Base-by-base conservation (phyloP, 2,329 filamentous ascomycete species). In the Talaromyces sp. region DNA sequence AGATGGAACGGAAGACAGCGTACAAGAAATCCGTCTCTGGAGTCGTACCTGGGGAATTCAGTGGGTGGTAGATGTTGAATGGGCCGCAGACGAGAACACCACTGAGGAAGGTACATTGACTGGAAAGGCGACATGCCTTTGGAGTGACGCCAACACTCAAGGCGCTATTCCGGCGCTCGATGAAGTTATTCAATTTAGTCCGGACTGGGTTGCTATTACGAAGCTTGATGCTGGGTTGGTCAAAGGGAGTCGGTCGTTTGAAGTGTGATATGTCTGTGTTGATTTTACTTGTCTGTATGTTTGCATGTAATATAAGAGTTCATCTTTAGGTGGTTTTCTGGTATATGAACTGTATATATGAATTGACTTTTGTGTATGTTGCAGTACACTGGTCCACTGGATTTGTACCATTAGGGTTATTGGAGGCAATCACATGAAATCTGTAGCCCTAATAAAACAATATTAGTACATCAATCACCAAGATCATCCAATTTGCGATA, bases 91-190 rank as follows among this genome's bases (percentile, higher is more conserved):
- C n/a, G 74, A 17, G 72, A 72, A 63, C 53, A 68, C 67, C 43
- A 40, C 40, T 25, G 72, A 67, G 8, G 73, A 76, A 47, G 68
- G 72, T 17, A 72, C 77, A 19, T 72, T 92, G 38, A 84, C 83
- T 68, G 91, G 93, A 1, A 84, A 81, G 38, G 87, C 93, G 1
- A 84, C 89, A 17, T 98, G 95, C 77, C 81, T 91, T 36, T 98
- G 93, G 93, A 92, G 90, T 72, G 95, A 99, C 79, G 88, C 86
- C 53, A 97, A 97, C 72, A 79, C 81, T 40, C 77, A 79, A 2
- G 89, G 87, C 3, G 83, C 84, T 1, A 93, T 98, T 58, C 93
- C 94, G 0, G 93, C 93, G 0, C 85, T 94, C 61, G 90, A 95
- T 70, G 93, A 98, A 78, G 83, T 91, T 58, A 81, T 85, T 70